Conservation (phyloP, 2,329 filamentous ascomycete species). For the Didymella arachidicola region DNA sequence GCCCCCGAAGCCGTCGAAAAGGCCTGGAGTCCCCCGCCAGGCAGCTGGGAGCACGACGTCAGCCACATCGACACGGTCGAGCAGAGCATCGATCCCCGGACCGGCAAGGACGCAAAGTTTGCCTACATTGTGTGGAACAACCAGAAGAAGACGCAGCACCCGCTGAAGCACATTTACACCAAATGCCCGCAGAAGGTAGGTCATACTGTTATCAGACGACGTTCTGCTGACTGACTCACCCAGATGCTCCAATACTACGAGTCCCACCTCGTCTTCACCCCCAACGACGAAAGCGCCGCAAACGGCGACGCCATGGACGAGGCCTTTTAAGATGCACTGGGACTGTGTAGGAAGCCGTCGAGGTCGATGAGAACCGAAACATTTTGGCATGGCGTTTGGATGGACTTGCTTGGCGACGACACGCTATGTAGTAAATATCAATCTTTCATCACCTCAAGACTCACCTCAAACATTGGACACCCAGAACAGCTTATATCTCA, state of each 20-base stretch:
- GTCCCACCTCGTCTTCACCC: slow-evolving; percentile 53
- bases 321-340: neutral
- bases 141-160: slow-evolving; percentile 76
- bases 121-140: slow-evolving; percentile 79
- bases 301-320: slow-evolving; percentile 24
- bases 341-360: no score
- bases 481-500: no score
- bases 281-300: slow-evolving; percentile 12
- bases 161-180: slow-evolving; percentile 71
- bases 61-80: slow-evolving; percentile 75
- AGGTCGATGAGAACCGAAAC: neutral
- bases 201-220: neutral
- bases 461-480: no score
- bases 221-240: slow-evolving; percentile 7
- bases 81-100: slow-evolving; percentile 58
- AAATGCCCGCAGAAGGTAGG: slow-evolving; percentile 78
- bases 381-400: slow-evolving; percentile 10
- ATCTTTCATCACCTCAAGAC: neutral
- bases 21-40: slow-evolving; percentile 72
- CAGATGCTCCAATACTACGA: slow-evolving; percentile 60
- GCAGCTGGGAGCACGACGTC: slow-evolving; percentile 80
- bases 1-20: slow-evolving; percentile 44
- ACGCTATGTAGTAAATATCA: slow-evolving; percentile 1
- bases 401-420: neutral
- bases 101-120: slow-evolving; percentile 62